phyloP scores from a whole-genome alignment of 2,329 filamentous ascomycete species.

The Paraconiothyrium brasiliense region DNA sequence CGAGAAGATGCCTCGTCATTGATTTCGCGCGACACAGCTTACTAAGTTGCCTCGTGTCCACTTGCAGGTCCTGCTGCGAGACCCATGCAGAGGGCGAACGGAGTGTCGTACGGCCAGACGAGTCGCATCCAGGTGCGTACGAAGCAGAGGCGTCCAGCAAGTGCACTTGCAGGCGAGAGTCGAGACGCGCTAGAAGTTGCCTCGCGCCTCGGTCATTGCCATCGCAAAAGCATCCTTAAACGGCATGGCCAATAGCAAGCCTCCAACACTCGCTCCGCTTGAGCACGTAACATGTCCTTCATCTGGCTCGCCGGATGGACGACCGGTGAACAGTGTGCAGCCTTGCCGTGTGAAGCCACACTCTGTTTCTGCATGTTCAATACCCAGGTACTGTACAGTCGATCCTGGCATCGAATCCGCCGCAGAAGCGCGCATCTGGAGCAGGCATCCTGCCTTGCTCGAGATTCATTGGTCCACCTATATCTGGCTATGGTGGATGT shows the following conservation, averaged over 20 bases:
- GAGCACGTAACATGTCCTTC: constrained; percentile 1
- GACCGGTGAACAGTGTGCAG: constrained; percentile 2
- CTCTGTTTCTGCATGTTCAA: not conserved
- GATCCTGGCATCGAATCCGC: not conserved
- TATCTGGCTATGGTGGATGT: not conserved
- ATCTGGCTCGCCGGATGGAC: not conserved
- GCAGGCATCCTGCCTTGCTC: not conserved
- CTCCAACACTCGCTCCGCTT: constrained; percentile 4
- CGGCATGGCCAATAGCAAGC: constrained; percentile 16
- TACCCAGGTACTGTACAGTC: not conserved
- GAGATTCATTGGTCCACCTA: not conserved
- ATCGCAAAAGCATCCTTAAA: constrained; percentile 13
- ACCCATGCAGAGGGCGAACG: not conserved
- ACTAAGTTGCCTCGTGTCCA: not conserved
- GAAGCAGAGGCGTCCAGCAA: constrained; percentile 9
- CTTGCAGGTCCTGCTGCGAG: constrained; percentile 1
- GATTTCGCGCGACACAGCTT: not conserved
- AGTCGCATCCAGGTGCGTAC: constrained; percentile 7
- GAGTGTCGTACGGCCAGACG: constrained; percentile 1
- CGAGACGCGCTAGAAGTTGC: constrained; percentile 6
- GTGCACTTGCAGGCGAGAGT: not conserved
- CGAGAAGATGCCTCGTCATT: constrained; percentile 2
- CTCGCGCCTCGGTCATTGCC: constrained; percentile 3
- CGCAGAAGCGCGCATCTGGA: not conserved
- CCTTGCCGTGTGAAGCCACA: not conserved